These are phyloP conservation scores for Leucosporidium creatinivorum DNA, from an alignment of 768 basidiomycete genomes.

Conservation along the genomic window DNA sequence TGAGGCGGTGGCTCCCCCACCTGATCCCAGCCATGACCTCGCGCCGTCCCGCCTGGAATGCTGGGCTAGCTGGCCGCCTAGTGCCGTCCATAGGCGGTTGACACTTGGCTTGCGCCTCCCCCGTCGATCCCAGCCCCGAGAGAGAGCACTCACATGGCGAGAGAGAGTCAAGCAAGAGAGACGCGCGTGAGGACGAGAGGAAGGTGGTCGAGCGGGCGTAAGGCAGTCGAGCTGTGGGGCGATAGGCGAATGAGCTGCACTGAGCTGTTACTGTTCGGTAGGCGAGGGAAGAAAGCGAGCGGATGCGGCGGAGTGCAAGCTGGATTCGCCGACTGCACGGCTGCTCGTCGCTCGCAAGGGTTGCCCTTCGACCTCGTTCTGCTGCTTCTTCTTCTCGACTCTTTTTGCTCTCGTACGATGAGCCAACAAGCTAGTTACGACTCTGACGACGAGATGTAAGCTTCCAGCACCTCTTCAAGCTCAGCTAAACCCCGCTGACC, in stretches of 20 bases:
- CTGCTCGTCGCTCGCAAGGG: background rate
- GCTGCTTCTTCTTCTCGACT: background rate
- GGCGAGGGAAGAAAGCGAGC: background rate
- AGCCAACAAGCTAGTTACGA: background rate
- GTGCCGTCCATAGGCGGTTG: too few species aligned
- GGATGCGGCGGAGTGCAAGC: background rate
- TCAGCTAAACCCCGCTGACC: background rate
- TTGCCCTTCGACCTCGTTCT: background rate
- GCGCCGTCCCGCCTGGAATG: too few species aligned
- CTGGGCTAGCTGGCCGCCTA: too few species aligned
- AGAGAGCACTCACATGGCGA: background rate
- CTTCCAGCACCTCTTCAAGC: background rate
- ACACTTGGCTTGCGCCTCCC: too few species aligned
- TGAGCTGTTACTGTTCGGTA: background rate
- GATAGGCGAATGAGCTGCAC: background rate
- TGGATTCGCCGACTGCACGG: background rate
- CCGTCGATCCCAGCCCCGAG: too few species aligned
- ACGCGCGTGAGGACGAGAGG: background rate
- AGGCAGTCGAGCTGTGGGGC: background rate
- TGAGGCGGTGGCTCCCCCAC: too few species aligned
- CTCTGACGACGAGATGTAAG: background rate
- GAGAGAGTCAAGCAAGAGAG: background rate
- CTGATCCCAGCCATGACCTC: too few species aligned
- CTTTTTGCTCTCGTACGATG: background rate
- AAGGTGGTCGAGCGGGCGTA: background rate